Evolutionary conservation across 495 filamentous ascomycete genomes (phyloP), one percentile per base, ranked within the genome.

Genomic region (Tetracladium setigerum): DNA sequence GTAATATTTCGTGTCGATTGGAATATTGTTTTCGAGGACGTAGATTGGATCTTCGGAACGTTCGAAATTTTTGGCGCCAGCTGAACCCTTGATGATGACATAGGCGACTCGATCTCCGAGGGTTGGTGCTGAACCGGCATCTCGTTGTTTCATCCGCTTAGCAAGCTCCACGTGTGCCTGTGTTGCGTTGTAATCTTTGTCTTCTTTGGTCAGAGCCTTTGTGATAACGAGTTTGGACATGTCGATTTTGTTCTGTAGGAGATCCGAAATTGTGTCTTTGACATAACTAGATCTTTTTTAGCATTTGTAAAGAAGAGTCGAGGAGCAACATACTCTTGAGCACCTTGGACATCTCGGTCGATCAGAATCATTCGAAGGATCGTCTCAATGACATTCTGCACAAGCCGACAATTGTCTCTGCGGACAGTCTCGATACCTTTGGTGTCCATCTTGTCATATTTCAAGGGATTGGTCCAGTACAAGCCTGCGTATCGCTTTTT

Each of bases 141-240:
- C 92, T 53, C 92, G 87, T 64, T 97, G 95, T 64, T 79, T 81
- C 92, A 99, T 99, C 16, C 94, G 83, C 54, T 88, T 79, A 0
- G 87, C 91, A 30, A 99, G 85, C 62, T 95, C 89, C 41, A 91
- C 86, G 64, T 99, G 92, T 0, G 92, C 92, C 68, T 97, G 92
- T 64, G 92, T 96, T 18, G 79, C 83, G 10, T 75, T 77, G 56
- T 99, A 99, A 49, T 82, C 78, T n/a, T n/a, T n/a, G n/a, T n/a
- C n/a, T 9, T 61, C 60, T 62, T 97, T 96, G 1, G 92, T 78
- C 12, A 97, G 73, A 1, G 94, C 92, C 66, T 99, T 99, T 9
- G 92, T 99, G 62, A 99, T 99, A 62, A 99, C 92, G 5, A 99
- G 80, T 62, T 96, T 95, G 13, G 90, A 95, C 89, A 99, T 95